Conservation (phyloP, 495 filamentous ascomycete genomes). For the Alectoria sarmentosa region DNA sequence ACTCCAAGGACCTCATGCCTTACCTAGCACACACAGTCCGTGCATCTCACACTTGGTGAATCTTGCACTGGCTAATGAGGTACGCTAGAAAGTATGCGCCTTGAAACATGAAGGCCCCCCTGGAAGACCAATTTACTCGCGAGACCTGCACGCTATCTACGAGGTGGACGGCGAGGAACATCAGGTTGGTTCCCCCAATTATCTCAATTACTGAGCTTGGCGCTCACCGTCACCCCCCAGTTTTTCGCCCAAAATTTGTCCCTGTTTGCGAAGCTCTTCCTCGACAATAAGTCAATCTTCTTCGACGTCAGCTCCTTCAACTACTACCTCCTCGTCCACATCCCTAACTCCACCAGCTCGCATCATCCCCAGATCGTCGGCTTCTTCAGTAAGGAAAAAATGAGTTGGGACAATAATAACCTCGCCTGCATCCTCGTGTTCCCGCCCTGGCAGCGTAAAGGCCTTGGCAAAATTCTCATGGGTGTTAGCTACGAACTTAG, state of each 20-base stretch:
- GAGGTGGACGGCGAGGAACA: conserved; percentile 86
- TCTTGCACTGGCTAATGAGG: conserved; percentile 34
- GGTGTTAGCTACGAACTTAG: conserved; percentile 89
- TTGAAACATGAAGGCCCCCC: conserved; percentile 29
- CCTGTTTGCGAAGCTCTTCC: conserved; percentile 94
- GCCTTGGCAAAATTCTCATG: conserved; percentile 85
- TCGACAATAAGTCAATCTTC: conserved; percentile 97
- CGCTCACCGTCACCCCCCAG: conserved; percentile 33
- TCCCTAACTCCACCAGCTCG: conserved; percentile 34
- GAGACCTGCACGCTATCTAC: conserved; percentile 62
- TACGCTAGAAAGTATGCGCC: conserved; percentile 38
- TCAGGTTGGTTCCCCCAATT: conserved; percentile 25
- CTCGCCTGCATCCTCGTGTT: conserved; percentile 95
- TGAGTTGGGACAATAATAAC: conserved; percentile 98
- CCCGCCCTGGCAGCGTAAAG: conserved; percentile 87
- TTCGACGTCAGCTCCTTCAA: conserved; percentile 93
- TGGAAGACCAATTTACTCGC: conserved; percentile 49
- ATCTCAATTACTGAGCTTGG: neutral
- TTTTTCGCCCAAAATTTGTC: conserved; percentile 93
- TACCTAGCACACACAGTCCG: conserved; percentile 48
- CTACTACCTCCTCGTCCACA: conserved; percentile 82
- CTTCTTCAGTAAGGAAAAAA: conserved; percentile 98
- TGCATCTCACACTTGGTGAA: conserved; percentile 29
- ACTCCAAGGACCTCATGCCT: conserved; percentile 63
- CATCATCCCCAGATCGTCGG: conserved; percentile 59